phyloP scores from a whole-genome alignment of 2,329 filamentous ascomycete species.

The Hymenoscyphus albidus region DNA sequence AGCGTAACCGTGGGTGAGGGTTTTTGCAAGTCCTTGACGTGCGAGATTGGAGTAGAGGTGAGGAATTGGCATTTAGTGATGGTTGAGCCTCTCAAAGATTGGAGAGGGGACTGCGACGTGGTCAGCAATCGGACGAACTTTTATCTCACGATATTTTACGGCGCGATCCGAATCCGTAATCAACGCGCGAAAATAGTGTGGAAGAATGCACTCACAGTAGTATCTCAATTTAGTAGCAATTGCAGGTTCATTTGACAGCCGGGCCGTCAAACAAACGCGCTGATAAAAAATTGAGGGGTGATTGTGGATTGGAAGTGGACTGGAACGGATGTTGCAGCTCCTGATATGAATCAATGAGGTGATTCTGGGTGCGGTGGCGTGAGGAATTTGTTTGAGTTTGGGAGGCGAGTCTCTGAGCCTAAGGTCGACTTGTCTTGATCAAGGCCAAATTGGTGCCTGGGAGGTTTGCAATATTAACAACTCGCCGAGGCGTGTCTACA shows the following conservation, averaged over 20 bases:
- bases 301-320: conserved; percentile 9
- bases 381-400: conserved; percentile 4
- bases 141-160: background rate
- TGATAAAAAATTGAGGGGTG: conserved; percentile 35
- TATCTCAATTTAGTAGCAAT: conserved; percentile 29
- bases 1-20: conserved; percentile 95
- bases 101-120: conserved; percentile 30
- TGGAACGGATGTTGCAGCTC: conserved; percentile 15
- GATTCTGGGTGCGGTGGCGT: conserved; percentile 6
- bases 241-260: conserved; percentile 99
- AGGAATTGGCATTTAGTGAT: conserved; percentile 88
- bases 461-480: conserved; percentile 13
- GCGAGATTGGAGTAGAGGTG: conserved; percentile 76
- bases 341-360: conserved; percentile 11
- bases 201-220: conserved; percentile 19
- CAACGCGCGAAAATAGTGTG: background rate
- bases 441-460: conserved; percentile 14
- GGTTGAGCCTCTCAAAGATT: conserved; percentile 58
- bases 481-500: conserved; percentile 1
- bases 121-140: conserved; percentile 15
- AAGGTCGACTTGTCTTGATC: conserved; percentile 15
- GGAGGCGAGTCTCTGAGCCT: conserved; percentile 10
- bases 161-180: background rate
- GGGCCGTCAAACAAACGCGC: conserved; percentile 93
- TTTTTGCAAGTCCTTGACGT: conserved; percentile 96